phyloP scores from a whole-genome alignment of 1,284 basidiomycete species.

The Fomitopsis schrenkii region DNA sequence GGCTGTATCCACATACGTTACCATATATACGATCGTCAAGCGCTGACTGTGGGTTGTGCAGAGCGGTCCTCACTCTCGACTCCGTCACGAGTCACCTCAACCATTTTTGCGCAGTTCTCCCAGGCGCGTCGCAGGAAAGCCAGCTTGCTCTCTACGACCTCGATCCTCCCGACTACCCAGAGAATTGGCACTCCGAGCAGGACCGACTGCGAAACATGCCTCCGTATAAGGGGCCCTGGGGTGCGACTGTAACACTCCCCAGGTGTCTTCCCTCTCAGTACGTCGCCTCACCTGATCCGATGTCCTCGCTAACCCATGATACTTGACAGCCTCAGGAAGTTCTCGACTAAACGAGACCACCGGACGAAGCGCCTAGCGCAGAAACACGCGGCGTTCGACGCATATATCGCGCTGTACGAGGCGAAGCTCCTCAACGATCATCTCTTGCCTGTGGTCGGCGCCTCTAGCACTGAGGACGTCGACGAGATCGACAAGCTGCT shows the following conservation, averaged over 20 bases:
- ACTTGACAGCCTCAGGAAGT: slow-evolving; percentile 38
- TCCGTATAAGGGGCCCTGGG: slow-evolving; percentile 53
- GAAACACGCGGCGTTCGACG: slow-evolving; percentile 66
- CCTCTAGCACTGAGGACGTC: slow-evolving; percentile 48
- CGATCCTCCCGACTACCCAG: slow-evolving; percentile 58
- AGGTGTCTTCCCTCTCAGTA: slow-evolving; percentile 43
- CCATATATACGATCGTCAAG: neutral
- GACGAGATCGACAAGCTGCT: slow-evolving; percentile 63
- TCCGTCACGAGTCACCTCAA: slow-evolving; percentile 67
- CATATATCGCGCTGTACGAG: slow-evolving; percentile 58
- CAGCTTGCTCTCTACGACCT: slow-evolving; percentile 61
- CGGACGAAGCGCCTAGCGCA: slow-evolving; percentile 58
- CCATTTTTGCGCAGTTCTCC: slow-evolving; percentile 73
- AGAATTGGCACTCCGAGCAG: slow-evolving; percentile 58
- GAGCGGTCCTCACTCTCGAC: slow-evolving; percentile 68
- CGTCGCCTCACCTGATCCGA: neutral
- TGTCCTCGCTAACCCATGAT: neutral
- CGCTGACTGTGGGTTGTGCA: slow-evolving; percentile 19
- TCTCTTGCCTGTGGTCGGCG: slow-evolving; percentile 63
- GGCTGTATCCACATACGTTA: slow-evolving; percentile 11
- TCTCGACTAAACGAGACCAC: slow-evolving; percentile 45
- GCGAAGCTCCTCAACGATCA: slow-evolving; percentile 64
- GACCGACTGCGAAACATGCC: slow-evolving; percentile 14
- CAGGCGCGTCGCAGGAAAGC: slow-evolving; percentile 45
- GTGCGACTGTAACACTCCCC: slow-evolving; percentile 62